phyloP scores from a whole-genome alignment of 176 grass and related monocot species.

The Carex littledalei region DNA sequence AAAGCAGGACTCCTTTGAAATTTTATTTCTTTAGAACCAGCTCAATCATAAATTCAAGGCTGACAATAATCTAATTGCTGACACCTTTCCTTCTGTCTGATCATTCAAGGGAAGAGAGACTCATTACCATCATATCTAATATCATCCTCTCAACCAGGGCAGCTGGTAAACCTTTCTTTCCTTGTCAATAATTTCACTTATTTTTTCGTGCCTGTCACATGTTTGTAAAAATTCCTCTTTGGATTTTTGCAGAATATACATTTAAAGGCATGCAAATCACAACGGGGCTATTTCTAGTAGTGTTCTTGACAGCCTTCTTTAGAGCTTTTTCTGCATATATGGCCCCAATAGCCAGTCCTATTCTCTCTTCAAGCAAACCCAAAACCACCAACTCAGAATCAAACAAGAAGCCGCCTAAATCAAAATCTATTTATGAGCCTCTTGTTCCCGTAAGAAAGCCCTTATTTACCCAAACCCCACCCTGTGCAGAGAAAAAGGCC shows the following conservation, averaged over 20 bases:
- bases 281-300: conserved; percentile 38
- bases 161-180: conserved; percentile 42
- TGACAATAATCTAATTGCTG: background rate
- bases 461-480: conserved; percentile 73
- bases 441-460: conserved; percentile 72
- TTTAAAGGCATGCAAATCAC: conserved; percentile 49
- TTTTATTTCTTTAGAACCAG: background rate
- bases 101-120: conserved; percentile 42
- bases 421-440: conserved; percentile 52
- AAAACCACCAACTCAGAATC: conserved; percentile 33
- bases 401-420: conserved; percentile 74
- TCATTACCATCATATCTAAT: conserved; percentile 29
- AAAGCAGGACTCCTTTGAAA: background rate
- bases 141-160: conserved; percentile 28
- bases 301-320: conserved; percentile 47
- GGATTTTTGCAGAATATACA: conserved; percentile 40
- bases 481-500: conserved; percentile 47
- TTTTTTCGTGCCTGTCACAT: conserved; percentile 6
- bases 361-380: conserved; percentile 19
- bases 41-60: background rate
- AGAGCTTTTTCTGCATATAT: conserved; percentile 52
- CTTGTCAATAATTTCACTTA: background rate
- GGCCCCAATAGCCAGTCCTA: background rate
- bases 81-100: background rate
- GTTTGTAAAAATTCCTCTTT: conserved; percentile 18